Evolutionary conservation across 129 eudicot species (phyloP).

Genomic region (Centaurea solstitialis): DNA sequence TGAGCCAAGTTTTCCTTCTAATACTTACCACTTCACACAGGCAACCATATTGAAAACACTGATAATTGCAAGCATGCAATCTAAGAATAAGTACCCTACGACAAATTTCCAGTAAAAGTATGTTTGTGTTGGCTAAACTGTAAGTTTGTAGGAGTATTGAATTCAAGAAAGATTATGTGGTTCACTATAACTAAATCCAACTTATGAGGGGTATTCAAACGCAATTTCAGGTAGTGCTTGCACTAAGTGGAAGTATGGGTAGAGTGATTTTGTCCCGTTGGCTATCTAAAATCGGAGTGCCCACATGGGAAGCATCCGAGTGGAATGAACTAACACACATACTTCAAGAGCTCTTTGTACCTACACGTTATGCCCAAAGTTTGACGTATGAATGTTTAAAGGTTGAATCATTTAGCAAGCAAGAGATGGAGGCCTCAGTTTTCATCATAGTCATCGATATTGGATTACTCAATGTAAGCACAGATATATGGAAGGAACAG

Average conservation of each 20-base stretch:
- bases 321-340: constrained; percentile 88
- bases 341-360: constrained; percentile 61
- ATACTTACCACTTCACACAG: neutral
- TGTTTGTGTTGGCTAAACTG: neutral
- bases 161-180: neutral
- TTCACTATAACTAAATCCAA: neutral
- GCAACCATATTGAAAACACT: neutral
- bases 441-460: constrained; percentile 73
- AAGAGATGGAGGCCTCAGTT: constrained; percentile 35
- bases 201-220: constrained; percentile 2
- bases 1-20: constrained; percentile 28
- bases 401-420: constrained; percentile 26
- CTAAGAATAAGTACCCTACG: neutral
- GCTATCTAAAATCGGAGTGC: constrained; percentile 57
- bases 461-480: constrained; percentile 73
- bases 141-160: neutral
- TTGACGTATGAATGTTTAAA: constrained; percentile 30
- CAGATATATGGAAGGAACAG: constrained; percentile 86
- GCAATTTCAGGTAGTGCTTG: constrained; percentile 76
- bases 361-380: constrained; percentile 30
- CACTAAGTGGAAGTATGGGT: constrained; percentile 73
- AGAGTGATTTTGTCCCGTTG: constrained; percentile 63
- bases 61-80: neutral
- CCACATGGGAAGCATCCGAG: constrained; percentile 66
- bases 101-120: neutral